Evolutionary conservation across 495 filamentous ascomycete species (phyloP), one percentile per base, ranked within the genome.

Genomic region (Amphirosellinia nigrospora): DNA sequence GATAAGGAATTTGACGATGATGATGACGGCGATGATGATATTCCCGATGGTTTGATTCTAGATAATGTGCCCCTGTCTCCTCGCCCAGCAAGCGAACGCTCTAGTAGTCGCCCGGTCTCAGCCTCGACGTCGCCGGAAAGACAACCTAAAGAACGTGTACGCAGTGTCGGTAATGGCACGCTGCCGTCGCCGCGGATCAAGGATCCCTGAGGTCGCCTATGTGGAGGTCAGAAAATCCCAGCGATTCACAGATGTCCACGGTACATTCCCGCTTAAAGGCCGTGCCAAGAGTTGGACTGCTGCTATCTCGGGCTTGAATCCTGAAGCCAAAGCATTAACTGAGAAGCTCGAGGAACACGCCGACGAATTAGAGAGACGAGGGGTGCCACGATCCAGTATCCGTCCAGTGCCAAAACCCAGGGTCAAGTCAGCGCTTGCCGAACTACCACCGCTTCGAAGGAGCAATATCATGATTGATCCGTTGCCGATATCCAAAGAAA

Each of bases 51-150:
- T 73, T 90, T 93, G 19, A 89, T 95, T 73, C 84, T 99, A 26
- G 94, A 93, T 85, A 98, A 98, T 74, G 92, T 99, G 9, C 96
- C 96, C 0, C 88, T 99, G n/a, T 97, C 94, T 10, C 96, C 96
- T 11, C 88, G 94, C 21, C 93, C 92, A 4, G 83, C 86, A 0
- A 83, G 84, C 56, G 91, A 93, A 72, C 86, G 93, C 55, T 80
- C 85, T 5, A 76, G 79, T 43, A 87, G 86, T 78, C 84, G 78
- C 30, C 82, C 82, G 0, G 69, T 72, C 0, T 89, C 88, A 26
- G 82, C 84, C 39, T 82, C 83, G 6, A 73, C 85, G 4, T 88
- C 87, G 0, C 92, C 91, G 0, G 90, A 90, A 72, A 82, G 86
- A 30, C 74, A 70, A n/a, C 68, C 59, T 4, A 86, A 85, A 66